Evolutionary conservation across 2,329 filamentous ascomycete species (phyloP).

Genomic region (Talaromyces sp.): DNA sequence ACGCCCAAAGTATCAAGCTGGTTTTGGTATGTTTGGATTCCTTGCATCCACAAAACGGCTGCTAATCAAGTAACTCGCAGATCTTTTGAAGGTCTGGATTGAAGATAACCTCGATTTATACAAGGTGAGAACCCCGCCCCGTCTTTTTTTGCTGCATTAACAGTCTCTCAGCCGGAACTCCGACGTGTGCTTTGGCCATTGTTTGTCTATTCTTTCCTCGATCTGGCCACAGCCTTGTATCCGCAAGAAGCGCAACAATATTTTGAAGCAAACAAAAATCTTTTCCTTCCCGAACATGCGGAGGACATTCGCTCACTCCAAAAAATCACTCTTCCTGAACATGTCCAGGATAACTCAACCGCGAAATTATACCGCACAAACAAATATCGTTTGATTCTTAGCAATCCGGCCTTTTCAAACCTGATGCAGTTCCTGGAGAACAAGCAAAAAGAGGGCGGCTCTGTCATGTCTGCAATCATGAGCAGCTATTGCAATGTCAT

Average conservation of each 20-base stretch:
- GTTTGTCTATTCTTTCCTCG: conserved; percentile 88
- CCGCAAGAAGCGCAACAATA: conserved; percentile 68
- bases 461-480: conserved; percentile 70
- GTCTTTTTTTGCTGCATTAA: neutral
- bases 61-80: conserved; percentile 28
- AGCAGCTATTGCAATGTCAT: conserved; percentile 55
- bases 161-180: conserved; percentile 65
- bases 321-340: conserved; percentile 68
- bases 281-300: conserved; percentile 70
- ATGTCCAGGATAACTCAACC: conserved; percentile 70
- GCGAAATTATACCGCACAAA: conserved; percentile 77
- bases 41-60: conserved; percentile 2
- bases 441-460: conserved; percentile 75
- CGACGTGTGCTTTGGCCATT: conserved; percentile 84
- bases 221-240: conserved; percentile 68
- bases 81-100: conserved; percentile 72
- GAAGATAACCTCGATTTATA: conserved; percentile 91
- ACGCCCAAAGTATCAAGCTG: conserved; percentile 70
- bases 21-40: conserved; percentile 50
- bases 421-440: conserved; percentile 84
- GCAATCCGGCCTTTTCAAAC: conserved; percentile 73
- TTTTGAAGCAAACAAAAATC: conserved; percentile 60
- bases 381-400: conserved; percentile 88
- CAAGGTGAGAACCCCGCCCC: conserved; percentile 53
- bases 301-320: conserved; percentile 76